phyloP scores from a whole-genome alignment of 495 filamentous ascomycete species.

The Parachaetomium inaequale region DNA sequence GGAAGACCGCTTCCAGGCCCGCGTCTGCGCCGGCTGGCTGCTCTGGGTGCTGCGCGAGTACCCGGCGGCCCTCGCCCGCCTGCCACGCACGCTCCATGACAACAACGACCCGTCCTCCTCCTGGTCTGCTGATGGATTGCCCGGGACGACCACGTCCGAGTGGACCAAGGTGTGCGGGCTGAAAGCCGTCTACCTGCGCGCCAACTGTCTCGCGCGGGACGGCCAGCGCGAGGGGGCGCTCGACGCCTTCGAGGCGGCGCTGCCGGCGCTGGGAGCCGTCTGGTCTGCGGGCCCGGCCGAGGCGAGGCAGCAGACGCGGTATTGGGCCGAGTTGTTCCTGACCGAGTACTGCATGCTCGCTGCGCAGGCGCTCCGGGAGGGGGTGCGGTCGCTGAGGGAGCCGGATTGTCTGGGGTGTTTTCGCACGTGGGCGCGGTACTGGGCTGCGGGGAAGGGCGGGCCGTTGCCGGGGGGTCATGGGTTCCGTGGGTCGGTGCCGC shows the following conservation, averaged over 20 bases:
- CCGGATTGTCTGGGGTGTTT: constrained; percentile 53
- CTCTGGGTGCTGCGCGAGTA: constrained; percentile 72
- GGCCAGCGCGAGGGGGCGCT: constrained; percentile 54
- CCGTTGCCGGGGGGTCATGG: constrained; percentile 43
- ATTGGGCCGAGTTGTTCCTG: constrained; percentile 75
- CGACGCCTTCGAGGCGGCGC: constrained; percentile 57
- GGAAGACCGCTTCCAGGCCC: constrained; percentile 75
- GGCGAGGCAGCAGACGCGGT: constrained; percentile 56
- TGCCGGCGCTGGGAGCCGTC: constrained; percentile 54
- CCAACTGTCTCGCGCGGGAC: constrained; percentile 61
- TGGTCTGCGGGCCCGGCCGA: constrained; percentile 36
- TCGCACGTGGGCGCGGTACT: constrained; percentile 60
- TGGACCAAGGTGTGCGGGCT: constrained; percentile 80
- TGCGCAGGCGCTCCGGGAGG: constrained; percentile 51
- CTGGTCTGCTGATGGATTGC: constrained; percentile 17
- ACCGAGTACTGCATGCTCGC: constrained; percentile 66
- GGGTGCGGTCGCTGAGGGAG: constrained; percentile 43
- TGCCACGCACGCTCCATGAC: constrained; percentile 59
- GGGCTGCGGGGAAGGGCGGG: constrained; percentile 40
- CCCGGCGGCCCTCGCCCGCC: constrained; percentile 52
- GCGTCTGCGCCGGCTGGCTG: constrained; percentile 77
- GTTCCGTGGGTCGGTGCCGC: constrained; percentile 46
- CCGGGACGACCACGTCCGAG: constrained; percentile 45
- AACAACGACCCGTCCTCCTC: too few species aligned
- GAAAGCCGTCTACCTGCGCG: constrained; percentile 72